Base-by-base conservation (phyloP, 202 grass and related monocot genomes). In the Dendrocalamus latiflorus region DNA sequence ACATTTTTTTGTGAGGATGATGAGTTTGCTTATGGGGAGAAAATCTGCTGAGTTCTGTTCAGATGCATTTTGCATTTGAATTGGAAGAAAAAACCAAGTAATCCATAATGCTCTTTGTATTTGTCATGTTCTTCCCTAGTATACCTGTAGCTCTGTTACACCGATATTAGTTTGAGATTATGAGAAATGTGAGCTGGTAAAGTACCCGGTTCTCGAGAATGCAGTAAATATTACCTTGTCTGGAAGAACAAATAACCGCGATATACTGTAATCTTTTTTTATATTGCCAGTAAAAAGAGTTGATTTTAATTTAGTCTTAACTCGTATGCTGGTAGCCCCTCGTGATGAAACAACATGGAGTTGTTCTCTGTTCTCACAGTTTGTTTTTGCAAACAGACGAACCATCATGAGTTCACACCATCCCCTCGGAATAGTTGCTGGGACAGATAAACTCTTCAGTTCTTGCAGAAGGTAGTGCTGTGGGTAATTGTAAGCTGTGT, bases 31-130 rank as follows among this genome's bases (percentile, higher is more conserved):
- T 49, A 53, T 5, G 15, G 25, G 74, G 72, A 79, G 80, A 70
- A 30, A 54, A 74, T 86, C 59, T 55, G 42, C 24, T 20, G 28
- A 24, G 39, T n/a, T 73, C 2, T 74, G 60, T 44, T 79, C 51
- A 22, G 54, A 70, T 70, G 79, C 38, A 47, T 30, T 69, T 77
- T 54, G 75, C 63, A 81, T 53, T 47, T 53, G 69, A 65, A 74
- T 22, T 55, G 44, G 53, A 80, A 38, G 42, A 1, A n/a, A 42
- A 60, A 70, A 28, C 57, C 37, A 86, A 86, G 84, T 83, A 83
- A 74, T 63, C 53, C 34, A 80, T 83, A 24, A 9, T 28, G 41
- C 59, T 38, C 4, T 74, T 57, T 68, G 64, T 77, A 70, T 79
- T 37, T 85, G 18, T 28, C 45, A 17, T 77, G 55, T 34, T 80